Conservation (phyloP, 306 rosid genomes). For the Glycyrrhiza uralensis region DNA sequence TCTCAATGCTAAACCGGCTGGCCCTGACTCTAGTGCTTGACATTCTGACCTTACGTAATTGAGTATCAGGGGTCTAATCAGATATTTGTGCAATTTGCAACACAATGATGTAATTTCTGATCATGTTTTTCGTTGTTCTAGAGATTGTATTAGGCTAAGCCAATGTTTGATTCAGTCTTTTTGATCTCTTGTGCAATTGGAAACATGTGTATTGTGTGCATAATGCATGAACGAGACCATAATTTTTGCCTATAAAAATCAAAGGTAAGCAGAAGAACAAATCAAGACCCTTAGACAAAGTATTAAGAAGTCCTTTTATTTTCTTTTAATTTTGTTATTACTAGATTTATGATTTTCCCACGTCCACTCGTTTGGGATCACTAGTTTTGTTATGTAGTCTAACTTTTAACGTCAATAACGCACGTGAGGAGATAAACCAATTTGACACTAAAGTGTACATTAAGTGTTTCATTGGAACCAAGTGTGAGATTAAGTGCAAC, state of each 20-base stretch:
- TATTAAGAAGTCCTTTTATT: not conserved
- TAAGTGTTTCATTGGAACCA: too few relatives aligned
- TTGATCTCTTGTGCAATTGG: not conserved
- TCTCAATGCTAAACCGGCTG: constrained; percentile 67
- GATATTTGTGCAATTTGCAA: constrained; percentile 30
- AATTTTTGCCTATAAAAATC: not conserved
- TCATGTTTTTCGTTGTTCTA: not conserved
- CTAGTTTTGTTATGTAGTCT: too few relatives aligned
- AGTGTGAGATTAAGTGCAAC: too few relatives aligned
- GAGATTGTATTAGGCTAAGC: constrained; percentile 22
- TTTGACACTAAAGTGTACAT: too few relatives aligned
- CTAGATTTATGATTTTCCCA: too few relatives aligned
- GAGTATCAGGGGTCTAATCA: not conserved
- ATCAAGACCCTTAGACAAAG: not conserved
- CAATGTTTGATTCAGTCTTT: constrained; percentile 3
- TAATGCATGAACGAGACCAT: not conserved
- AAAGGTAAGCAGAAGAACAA: not conserved
- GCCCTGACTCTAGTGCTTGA: constrained; percentile 45
- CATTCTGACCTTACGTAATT: not conserved
- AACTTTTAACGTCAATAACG: too few relatives aligned
- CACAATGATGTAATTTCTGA: not conserved
- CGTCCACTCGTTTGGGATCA: too few relatives aligned
- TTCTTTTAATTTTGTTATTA: not conserved
- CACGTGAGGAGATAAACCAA: too few relatives aligned
- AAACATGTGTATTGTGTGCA: constrained; percentile 12